phyloP scores from a whole-genome alignment of 768 basidiomycete species.

The Steccherinum ochraceum region DNA sequence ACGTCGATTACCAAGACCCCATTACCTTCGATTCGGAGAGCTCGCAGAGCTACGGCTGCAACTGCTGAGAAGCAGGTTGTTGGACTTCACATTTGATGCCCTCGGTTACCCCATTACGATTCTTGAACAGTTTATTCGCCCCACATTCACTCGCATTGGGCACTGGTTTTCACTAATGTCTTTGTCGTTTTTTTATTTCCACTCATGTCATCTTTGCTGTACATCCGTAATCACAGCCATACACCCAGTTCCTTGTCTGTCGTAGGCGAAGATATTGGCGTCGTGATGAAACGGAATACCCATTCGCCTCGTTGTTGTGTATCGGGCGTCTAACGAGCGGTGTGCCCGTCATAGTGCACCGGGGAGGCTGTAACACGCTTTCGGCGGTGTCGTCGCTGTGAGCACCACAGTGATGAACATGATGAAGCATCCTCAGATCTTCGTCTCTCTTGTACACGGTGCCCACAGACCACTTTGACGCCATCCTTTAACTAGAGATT shows the following conservation, averaged over 20 bases:
- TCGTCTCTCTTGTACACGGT: background rate
- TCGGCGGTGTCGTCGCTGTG: no score
- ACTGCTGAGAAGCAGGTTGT: slow-evolving; percentile 47
- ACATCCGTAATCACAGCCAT: background rate
- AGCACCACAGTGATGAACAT: background rate
- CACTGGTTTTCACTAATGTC: background rate
- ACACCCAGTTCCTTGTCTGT: background rate
- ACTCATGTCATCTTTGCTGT: background rate
- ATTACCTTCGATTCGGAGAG: slow-evolving; percentile 94
- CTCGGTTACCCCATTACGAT: slow-evolving; percentile 16
- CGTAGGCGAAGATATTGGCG: no score
- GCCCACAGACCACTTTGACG: background rate
- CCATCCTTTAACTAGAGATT: no score
- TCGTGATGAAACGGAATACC: no score
- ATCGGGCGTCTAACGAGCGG: no score
- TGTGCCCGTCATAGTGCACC: no score
- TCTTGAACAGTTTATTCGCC: slow-evolving; percentile 1
- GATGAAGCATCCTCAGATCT: background rate
- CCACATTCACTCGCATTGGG: slow-evolving; percentile 2
- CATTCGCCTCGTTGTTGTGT: no score
- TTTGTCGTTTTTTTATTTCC: background rate
- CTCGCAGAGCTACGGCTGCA: slow-evolving; percentile 89
- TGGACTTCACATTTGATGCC: slow-evolving; percentile 9
- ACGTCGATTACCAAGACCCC: slow-evolving; percentile 97
- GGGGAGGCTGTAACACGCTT: no score